These are phyloP conservation scores for Suillus occidentalis DNA, from an alignment of 768 basidiomycete genomes.

Conservation along the genomic window DNA sequence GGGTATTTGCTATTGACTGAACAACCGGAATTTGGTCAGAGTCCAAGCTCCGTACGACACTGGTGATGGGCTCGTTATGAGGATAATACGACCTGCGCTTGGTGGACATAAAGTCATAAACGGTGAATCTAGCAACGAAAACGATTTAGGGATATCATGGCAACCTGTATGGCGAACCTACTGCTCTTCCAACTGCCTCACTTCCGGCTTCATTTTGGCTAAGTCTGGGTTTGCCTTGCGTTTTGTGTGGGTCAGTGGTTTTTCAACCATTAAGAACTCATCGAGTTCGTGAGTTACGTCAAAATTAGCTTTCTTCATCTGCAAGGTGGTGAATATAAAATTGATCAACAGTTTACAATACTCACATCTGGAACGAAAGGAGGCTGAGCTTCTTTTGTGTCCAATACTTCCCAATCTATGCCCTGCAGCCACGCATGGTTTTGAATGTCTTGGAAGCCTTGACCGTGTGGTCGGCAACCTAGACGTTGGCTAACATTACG, in stretches of 20 bases:
- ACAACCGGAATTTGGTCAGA: conserved; percentile 29
- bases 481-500: conserved; percentile 76
- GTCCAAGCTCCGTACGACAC: conserved; percentile 29
- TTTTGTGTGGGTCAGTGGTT: conserved; percentile 93
- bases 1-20: conserved; percentile 40
- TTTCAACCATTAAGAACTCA: conserved; percentile 96
- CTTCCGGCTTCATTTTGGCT: conserved; percentile 87
- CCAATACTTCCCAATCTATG: conserved; percentile 80
- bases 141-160: conserved; percentile 2
- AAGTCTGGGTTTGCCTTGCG: conserved; percentile 85
- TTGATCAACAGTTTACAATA: conserved; percentile 20
- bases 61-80: conserved; percentile 64
- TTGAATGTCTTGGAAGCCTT: conserved; percentile 77
- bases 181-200: conserved; percentile 93
- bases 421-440: conserved; percentile 81
- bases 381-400: conserved; percentile 68
- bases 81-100: conserved; percentile 86
- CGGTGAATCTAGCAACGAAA: conserved; percentile 63
- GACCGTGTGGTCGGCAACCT: conserved; percentile 70
- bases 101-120: conserved; percentile 80
- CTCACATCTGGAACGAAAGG: conserved; percentile 93
- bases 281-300: conserved; percentile 97
- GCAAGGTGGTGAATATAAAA: conserved; percentile 9
- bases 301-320: conserved; percentile 98
- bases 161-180: conserved; percentile 35